phyloP scores from a whole-genome alignment of 2,329 filamentous ascomycete genomes.

The Sclerotinia glacialis region DNA sequence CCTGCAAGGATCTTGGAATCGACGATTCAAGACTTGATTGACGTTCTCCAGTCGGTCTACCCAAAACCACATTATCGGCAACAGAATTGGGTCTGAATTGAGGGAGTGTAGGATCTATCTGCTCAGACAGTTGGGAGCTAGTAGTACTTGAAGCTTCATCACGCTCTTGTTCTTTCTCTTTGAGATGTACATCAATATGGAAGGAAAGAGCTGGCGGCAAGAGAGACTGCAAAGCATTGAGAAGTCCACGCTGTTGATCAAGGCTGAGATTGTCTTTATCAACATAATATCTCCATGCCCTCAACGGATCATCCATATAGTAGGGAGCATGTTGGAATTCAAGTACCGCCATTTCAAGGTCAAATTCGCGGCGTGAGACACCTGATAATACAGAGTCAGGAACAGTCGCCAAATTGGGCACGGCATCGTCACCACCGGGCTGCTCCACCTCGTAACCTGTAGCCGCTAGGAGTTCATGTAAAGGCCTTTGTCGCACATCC shows the following conservation, averaged over 20 bases:
- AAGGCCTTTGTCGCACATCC: constrained; percentile 32
- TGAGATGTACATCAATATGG: constrained; percentile 7
- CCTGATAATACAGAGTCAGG: constrained; percentile 1
- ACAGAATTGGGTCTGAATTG: constrained; percentile 61
- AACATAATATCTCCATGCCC: constrained; percentile 14
- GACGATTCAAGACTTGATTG: background rate
- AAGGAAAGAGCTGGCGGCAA: background rate
- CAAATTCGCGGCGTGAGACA: constrained; percentile 8
- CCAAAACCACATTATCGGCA: background rate
- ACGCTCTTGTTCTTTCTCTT: constrained; percentile 12
- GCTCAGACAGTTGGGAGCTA: constrained; percentile 7
- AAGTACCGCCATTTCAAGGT: constrained; percentile 2
- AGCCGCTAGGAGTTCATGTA: constrained; percentile 34
- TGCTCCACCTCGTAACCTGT: constrained; percentile 36
- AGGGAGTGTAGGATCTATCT: constrained; percentile 61
- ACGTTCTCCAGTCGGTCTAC: background rate
- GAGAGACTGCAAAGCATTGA: background rate
- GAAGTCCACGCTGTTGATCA: background rate
- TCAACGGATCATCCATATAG: background rate
- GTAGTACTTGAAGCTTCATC: background rate
- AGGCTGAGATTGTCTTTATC: background rate
- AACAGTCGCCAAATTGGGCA: background rate
- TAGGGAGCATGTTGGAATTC: constrained; percentile 3
- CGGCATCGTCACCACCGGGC: constrained; percentile 31
- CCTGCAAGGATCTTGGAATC: constrained; percentile 1